phyloP scores from a whole-genome alignment of 768 basidiomycete species.

The Suillus americanus region DNA sequence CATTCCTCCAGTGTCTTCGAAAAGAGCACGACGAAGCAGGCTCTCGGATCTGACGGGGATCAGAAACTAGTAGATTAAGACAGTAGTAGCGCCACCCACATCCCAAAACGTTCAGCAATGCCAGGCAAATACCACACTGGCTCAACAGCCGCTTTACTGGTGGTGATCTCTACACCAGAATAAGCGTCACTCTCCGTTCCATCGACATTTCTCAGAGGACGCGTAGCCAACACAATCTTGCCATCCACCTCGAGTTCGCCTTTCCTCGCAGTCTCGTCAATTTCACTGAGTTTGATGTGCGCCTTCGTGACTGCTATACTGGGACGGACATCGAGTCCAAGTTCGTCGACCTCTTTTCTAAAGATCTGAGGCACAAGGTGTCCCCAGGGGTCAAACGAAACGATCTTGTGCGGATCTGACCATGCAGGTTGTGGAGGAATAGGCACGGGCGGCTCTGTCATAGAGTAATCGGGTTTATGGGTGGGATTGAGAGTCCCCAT shows the following conservation, averaged over 20 bases:
- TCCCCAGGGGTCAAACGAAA: conserved; percentile 92
- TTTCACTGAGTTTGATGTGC: conserved; percentile 92
- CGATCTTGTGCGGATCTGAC: conserved; percentile 78
- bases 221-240: conserved; percentile 72
- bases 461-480: conserved; percentile 79
- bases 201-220: conserved; percentile 61
- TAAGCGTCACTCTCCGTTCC: conserved; percentile 54
- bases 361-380: conserved; percentile 80
- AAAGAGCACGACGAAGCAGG: conserved; percentile 84
- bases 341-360: conserved; percentile 54
- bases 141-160: conserved; percentile 94
- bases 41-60: conserved; percentile 63
- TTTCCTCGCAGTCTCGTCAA: conserved; percentile 76
- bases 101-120: conserved; percentile 90
- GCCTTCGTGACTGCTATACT: conserved; percentile 93
- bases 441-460: conserved; percentile 82
- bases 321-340: conserved; percentile 82
- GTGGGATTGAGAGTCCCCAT: conserved; percentile 79
- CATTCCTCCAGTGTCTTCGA: conserved; percentile 96
- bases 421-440: conserved; percentile 79
- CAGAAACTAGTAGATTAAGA: conserved; percentile 1
- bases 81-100: conserved; percentile 49
- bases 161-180: conserved; percentile 82
- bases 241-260: conserved; percentile 81
- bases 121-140: conserved; percentile 97